phyloP scores from a whole-genome alignment of 1,284 basidiomycete genomes.

The Ceratobasidium theobromae region DNA sequence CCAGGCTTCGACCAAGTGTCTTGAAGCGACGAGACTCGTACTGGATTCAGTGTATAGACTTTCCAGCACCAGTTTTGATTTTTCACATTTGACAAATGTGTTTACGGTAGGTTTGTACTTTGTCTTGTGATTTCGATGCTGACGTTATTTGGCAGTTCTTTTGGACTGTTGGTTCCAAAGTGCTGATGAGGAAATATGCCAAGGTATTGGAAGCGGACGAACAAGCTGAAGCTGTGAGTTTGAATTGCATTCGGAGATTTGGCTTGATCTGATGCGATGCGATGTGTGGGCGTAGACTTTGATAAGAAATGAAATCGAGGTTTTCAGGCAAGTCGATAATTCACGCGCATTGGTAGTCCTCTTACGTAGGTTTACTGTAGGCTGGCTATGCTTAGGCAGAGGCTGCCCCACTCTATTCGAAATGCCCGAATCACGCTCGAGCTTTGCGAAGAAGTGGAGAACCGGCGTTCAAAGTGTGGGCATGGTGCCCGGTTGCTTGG shows the following conservation, averaged over 20 bases:
- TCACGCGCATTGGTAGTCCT: neutral
- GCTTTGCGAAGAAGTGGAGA: slow-evolving; percentile 1
- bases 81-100: slow-evolving; percentile 20
- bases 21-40: neutral
- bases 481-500: slow-evolving; percentile 4
- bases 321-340: neutral
- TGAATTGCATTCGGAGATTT: neutral
- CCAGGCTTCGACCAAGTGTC: neutral
- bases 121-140: no score
- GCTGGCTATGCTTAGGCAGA: neutral
- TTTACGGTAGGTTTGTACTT: slow-evolving; percentile 4
- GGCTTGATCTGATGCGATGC: neutral
- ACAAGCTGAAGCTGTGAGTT: slow-evolving; percentile 16
- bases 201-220: slow-evolving; percentile 11
- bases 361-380: no score
- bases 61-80: slow-evolving; percentile 17
- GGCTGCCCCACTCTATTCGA: neutral
- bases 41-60: slow-evolving; percentile 10
- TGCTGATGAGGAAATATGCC: slow-evolving; percentile 17
- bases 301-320: slow-evolving; percentile 26
- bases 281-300: neutral
- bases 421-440: neutral
- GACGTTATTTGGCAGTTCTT: neutral
- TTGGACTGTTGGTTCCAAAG: slow-evolving; percentile 21
- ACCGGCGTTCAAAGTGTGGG: neutral